Conservation (phyloP, 2,329 filamentous ascomycete species). For the Apiospora sp. region DNA sequence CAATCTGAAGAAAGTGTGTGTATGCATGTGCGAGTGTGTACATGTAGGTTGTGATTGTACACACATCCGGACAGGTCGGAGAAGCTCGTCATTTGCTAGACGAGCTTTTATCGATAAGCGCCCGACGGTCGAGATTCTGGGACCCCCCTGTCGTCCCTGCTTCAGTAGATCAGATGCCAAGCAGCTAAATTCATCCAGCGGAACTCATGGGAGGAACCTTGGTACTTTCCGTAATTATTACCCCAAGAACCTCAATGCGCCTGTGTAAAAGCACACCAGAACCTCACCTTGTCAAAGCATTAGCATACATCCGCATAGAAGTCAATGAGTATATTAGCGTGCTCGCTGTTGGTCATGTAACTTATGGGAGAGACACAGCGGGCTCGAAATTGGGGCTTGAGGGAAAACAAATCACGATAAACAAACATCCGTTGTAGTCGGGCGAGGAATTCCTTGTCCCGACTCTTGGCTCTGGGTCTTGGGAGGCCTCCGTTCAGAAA, state of each 20-base stretch:
- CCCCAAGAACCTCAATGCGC: neutral
- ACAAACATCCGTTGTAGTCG: neutral
- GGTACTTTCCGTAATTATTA: neutral
- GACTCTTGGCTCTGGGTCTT: neutral
- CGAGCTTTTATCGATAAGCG: slow-evolving; percentile 12
- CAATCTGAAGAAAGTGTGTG: neutral
- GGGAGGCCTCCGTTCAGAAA: slow-evolving; percentile 9
- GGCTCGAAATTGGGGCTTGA: neutral
- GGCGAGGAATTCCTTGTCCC: neutral
- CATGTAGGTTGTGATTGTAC: neutral
- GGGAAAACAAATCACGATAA: neutral
- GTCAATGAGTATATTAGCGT: too few relatives aligned
- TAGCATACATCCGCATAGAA: too few relatives aligned
- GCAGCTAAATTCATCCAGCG: neutral
- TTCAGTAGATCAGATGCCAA: slow-evolving; percentile 14
- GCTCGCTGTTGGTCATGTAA: neutral
- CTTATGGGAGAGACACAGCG: neutral
- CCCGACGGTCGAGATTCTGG: neutral
- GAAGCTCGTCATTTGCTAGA: neutral
- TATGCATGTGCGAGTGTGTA: neutral
- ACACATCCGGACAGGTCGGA: neutral
- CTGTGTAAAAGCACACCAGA: neutral
- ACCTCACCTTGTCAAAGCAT: neutral
- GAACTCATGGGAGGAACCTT: neutral
- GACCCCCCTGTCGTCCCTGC: neutral